phyloP scores from a whole-genome alignment of 441 rosid species.

The Gossypium gossypioides region DNA sequence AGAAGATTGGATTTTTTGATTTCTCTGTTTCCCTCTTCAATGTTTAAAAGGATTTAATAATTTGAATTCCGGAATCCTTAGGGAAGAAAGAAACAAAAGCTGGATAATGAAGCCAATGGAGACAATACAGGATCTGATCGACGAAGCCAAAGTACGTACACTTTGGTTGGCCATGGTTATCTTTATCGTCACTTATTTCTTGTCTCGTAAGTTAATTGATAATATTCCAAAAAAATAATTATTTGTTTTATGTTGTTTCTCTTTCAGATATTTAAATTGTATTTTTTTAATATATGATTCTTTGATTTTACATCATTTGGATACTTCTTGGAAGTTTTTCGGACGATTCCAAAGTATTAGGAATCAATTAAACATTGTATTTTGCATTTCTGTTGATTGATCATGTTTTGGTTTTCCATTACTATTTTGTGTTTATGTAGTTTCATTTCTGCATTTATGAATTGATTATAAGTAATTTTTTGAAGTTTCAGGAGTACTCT shows the following conservation, averaged over 20 bases:
- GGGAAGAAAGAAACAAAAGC: background rate
- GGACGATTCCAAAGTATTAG: background rate
- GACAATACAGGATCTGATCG: constrained; percentile 84
- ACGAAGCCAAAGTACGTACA: constrained; percentile 73
- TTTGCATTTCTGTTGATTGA: background rate
- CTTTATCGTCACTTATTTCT: constrained; percentile 65
- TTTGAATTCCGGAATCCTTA: background rate
- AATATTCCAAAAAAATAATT: background rate
- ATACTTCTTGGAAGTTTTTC: background rate
- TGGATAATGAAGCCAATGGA: constrained; percentile 65
- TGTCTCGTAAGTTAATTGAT: constrained; percentile 55
- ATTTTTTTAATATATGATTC: background rate
- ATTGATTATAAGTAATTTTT: background rate
- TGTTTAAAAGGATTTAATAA: background rate
- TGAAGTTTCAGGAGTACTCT: background rate
- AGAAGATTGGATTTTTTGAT: background rate
- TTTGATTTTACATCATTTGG: background rate
- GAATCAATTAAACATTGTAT: background rate
- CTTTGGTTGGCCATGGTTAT: constrained; percentile 81
- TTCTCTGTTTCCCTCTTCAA: background rate
- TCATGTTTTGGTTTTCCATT: background rate
- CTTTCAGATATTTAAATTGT: background rate
- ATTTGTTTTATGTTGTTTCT: background rate
- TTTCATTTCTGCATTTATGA: background rate
- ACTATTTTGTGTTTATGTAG: background rate